Evolutionary conservation across 2,329 filamentous ascomycete species (phyloP), one percentile per base, ranked within the genome.

Genomic region (Blumeria graminis): DNA sequence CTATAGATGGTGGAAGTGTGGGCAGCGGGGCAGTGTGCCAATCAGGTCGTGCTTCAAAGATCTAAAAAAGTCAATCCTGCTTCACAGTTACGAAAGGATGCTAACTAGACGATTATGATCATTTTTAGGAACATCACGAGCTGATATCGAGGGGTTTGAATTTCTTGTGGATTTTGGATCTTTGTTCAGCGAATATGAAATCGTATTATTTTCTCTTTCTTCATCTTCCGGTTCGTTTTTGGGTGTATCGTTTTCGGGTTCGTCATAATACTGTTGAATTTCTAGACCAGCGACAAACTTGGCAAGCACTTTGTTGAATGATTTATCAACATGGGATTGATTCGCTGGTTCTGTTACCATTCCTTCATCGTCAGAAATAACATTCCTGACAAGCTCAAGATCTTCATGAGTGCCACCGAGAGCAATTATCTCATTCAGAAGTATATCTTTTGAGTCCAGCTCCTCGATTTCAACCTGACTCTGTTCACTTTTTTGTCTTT

Each of bases 381-480:
- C 68, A 58, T 75, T 76, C 45, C 72, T 75, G 56, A 84, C 74
- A 36, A 84, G 72, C 38, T 77, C 75, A 46, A 81, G 65, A 60
- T 84, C 81, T 45, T 77, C 72, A 65, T 83, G 77, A 56, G 81
- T 78, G 13, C 81, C 81, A 3, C 80, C 81, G 1, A 84, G 69
- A 13, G 77, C 77, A 60, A 74, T 71, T 59, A 84, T 84, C 63
- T 84, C 81, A 57, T 77, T 74, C 7, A 84, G 68, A 4, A 84
- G 69, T 11, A 67, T 65, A 35, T 70, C 68, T 1, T 41, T 43
- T 10, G 34, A 28, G 14, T 7, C 11, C 46, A 28, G 22, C 22
- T 63, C 64, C 28, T 64, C 58, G 18, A 61, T 60, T 32, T 55
- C 18, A 48, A 3, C 6, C 9, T 32, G 10, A 11, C 55, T 32